Evolutionary conservation across 805 yeast species (phyloP), one percentile per base, ranked within the genome.

Genomic region (Schwanniomyces vanrijiae): DNA sequence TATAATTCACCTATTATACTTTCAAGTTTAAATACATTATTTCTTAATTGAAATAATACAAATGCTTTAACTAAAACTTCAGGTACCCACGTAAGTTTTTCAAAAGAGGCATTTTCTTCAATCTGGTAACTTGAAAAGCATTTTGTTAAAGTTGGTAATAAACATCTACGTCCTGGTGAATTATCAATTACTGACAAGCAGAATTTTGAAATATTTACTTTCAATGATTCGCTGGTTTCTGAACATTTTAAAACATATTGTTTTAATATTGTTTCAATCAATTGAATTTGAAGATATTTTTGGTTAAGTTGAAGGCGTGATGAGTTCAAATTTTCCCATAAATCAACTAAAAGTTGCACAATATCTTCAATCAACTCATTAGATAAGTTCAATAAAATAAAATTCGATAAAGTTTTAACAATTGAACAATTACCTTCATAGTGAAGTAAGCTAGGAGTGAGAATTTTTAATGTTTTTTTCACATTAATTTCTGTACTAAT

Each of bases 241-340:
- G 85, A 72, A 8, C 55, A 54, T 5, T 47, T 56, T 37, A 87
- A 52, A 5, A 84, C 49, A 2, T 50, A 54, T 3, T 70, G 62
- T 51, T 77, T 67, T 44, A 80, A 74, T 6, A 83, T 39, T 0
- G 82, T 59, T n/a, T 76, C 66, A 20, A 90, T 81, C 24, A 86
- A 70, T 0, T 58, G 48, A 11, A 78, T 59, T 54, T 90, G 96
- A 40, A 88, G 69, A 11, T 73, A 74, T 43, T 82, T 79, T 52
- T 89, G 94, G 38, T 79, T 78, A 35, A 88, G 68, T 24, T 84
- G 78, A 33, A 90, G 66, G 41, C 95, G 70, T 9, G 82, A 84
- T 0, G 76, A 72, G 14, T 74, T 73, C 20, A 89, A 58, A 19
- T 73, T 76, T 3, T 65, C 66, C 94, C 96, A 88, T 16, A 86